Base-by-base conservation (phyloP, 192 early-diverging fungal genomes). In the Rhizoclosmatium globosum region DNA sequence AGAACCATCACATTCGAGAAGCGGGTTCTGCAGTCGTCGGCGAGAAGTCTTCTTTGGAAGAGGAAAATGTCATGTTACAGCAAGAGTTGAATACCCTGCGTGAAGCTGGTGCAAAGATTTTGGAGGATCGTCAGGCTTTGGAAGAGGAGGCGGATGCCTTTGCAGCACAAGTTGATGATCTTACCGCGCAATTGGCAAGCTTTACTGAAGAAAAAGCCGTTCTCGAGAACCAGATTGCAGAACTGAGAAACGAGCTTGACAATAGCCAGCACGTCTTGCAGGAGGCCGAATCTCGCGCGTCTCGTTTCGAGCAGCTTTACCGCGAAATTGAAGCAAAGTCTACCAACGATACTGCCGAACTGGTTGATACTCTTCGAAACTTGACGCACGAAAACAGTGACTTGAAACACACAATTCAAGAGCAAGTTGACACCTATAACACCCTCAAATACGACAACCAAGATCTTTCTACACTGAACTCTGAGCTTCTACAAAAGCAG, bases 91-190 rank as follows among this genome's bases (percentile, higher is more conserved):
- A 65, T n/a, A 47, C 48, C 4, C 48, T 80, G 13, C 38, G 66
- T 38, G 64, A 75, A 23, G 79, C 79, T n/a, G 79, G 79, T 7
- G 64, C 72, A 17, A 67, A 57, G 44, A 44, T 80, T 76, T n/a
- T 80, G 17, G 38, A 64, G 56, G 79, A 80, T 57, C 67, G 79
- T 6, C 41, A 69, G 44, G 53, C 57, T 0, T 44, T 80, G 31
- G 72, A 80, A 53, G 72, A 80, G 43, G 79, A 80, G 48, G 64
- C 65, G 6, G 79, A 80, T 68, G 44, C 53, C 3, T 47, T 80
- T 4, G 79, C 79, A 7, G 72, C 3, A 4, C 72, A 74, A 59
- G 47, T 80, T 46, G 79, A 80, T 71, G 79, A 80, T n/a, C 65
- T 80, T 11, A 66, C n/a, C 17, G 13, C n/a, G 3, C 68, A 79